Evolutionary conservation across 176 grass and related monocot species (phyloP), one percentile per base, ranked within the genome.

Genomic region (Oryza punctata): DNA sequence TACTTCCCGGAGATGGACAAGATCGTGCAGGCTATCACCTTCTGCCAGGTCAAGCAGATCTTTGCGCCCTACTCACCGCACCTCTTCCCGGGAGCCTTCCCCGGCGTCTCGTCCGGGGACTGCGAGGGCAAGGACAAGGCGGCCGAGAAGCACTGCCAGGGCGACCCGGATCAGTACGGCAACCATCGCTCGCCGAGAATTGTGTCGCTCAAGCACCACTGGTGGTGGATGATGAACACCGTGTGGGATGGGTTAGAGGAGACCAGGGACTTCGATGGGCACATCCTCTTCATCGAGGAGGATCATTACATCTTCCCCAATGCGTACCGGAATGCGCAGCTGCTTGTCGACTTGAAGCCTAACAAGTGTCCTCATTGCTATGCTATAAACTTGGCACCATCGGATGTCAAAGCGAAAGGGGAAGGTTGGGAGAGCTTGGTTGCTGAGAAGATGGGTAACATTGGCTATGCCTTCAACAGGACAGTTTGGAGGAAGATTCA

Each of bases 161-260:
- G 96, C 19, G 73, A 91, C 10, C 69, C 85, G 0, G 96, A 98
- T 63, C 96, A 98, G 61, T 98, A 98, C 47, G 91, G 96, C 57
- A 98, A 95, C 80, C 93, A 98, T 83, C 87, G 96, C 18, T 85
- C 93, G 1, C 96, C 96, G 2, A 92, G 87, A 32, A 98, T 95
- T 15, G 93, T 98, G 13, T 98, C 96, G 7, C 82, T 95, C 30
- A 98, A 98, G 85, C 93, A 98, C 73, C 96, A 98, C 82, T 95
- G 96, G 96, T 95, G 96, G 93, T 98, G 96, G 96, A 95, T 98
- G 96, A 98, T 98, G 96, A 98, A 98, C 78, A 98, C 96, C 4
- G 72, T 98, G 45, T 98, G 96, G 96, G 93, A 98, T 82, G 93
- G 96, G 57, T 43, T 98, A 87, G 77, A 89, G 21, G 96, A 98